Evolutionary conservation across 2,329 filamentous ascomycete genomes (phyloP), one percentile per base, ranked within the genome.

Genomic region (Mycosphaerella arachidis): DNA sequence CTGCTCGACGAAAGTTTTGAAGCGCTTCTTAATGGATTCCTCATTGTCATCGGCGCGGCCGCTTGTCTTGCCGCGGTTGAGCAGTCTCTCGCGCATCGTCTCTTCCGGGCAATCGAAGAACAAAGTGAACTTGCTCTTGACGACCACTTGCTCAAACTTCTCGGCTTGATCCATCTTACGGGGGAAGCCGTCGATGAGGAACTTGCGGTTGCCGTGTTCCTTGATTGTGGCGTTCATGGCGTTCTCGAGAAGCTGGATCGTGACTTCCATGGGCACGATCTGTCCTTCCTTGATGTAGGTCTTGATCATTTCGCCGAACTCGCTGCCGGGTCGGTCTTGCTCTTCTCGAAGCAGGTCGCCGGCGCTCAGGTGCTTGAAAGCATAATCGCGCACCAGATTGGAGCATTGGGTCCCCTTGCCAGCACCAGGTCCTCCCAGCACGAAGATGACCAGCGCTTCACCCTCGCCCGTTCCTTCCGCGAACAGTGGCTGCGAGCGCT

Each of bases 261-360:
- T 99, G 54, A 97, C 92, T 76, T 97, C 93, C 91, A 96, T 96
- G n/a, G 94, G 94, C 65, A 99, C 94, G 75, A 99, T 99, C 69
- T 86, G 86, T 61, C 94, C 94, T 74, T 99, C 88, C 73, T 89
- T 90, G 82, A 99, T 99, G 80, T 94, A 92, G 68, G 88, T 84
- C 74, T 88, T 88, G 83, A 99, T 99, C 78, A 97, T 83, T 66
- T 92, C 86, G 74, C 94, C 94, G 75, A 96, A 97, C 76, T 97
- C 82, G 66, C 87, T 91, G 59, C 91, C 92, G 0, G 85, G 83
- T 4, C 93, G 89, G 72, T 93, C 83, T 78, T 97, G 94, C 80
- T 99, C 94, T 64, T 91, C 92, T 62, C 94, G 90, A 64, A 99
- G 84, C 50, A 99, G 83, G 76, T 99, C 94, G 59, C 94, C 94